These are phyloP conservation scores for Penicillium chermesinum DNA, from an alignment of 495 filamentous ascomycete species.

Conservation along the genomic window DNA sequence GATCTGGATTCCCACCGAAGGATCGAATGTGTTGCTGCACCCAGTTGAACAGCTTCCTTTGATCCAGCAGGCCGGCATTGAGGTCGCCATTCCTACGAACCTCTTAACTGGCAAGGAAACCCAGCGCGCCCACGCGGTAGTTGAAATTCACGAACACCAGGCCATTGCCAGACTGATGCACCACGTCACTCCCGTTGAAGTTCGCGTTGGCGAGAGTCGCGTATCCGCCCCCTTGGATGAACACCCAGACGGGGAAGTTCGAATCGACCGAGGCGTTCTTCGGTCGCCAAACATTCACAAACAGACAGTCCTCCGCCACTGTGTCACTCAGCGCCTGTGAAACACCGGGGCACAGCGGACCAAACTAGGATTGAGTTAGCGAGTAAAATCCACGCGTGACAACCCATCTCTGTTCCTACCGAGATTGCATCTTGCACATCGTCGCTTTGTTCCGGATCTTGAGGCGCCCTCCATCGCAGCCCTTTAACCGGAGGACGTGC, in stretches of 20 bases:
- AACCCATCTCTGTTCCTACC: no score
- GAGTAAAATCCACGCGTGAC: not conserved
- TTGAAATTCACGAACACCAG: conserved; percentile 71
- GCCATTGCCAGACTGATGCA: conserved; percentile 43
- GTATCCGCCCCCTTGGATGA: conserved; percentile 70
- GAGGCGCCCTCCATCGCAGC: conserved; percentile 50
- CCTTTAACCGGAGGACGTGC: conserved; percentile 50
- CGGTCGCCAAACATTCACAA: conserved; percentile 62
- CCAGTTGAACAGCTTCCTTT: conserved; percentile 59
- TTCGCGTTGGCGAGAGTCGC: conserved; percentile 56
- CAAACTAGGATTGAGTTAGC: conserved; percentile 25
- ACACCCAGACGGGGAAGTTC: conserved; percentile 63
- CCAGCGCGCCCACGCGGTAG: conserved; percentile 67
- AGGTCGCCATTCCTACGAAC: conserved; percentile 50
- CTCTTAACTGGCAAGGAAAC: conserved; percentile 61
- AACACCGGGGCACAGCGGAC: conserved; percentile 34
- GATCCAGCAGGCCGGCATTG: conserved; percentile 59
- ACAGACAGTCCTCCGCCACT: conserved; percentile 62
- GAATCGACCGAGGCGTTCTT: conserved; percentile 45
- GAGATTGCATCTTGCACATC: conserved; percentile 35
- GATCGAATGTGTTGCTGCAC: conserved; percentile 51
- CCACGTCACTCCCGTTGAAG: conserved; percentile 56
- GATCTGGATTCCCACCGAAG: conserved; percentile 65
- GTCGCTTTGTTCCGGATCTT: conserved; percentile 35
- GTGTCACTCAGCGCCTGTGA: conserved; percentile 31